Evolutionary conservation across 116 monocot genomes (phyloP), one percentile per base, ranked within the genome.

Genomic region (Cymodocea nodosa): DNA sequence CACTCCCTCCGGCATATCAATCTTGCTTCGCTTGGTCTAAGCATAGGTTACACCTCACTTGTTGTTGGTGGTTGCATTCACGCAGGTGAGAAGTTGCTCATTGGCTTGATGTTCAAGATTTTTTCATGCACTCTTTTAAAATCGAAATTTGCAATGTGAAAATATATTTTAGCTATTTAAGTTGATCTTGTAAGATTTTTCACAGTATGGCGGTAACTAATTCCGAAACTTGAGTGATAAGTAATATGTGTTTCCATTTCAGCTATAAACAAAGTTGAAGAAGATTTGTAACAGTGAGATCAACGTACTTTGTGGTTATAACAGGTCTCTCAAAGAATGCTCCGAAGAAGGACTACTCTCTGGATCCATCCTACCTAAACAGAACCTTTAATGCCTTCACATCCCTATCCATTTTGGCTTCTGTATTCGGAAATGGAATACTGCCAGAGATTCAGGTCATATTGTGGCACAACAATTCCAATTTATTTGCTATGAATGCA

Each of bases 1-100:
- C 92, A 92, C 70, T 92, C 92, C 0, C 82, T 92, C 50, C 77
- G 87, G 13, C 57, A 87, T 67, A 83, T 92, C 73, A 92, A 85
- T 66, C 78, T 92, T 10, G 80, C 66, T 0, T 92, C 92, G 0
- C 82, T 92, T 58, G 24, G 87, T 15, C 71, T 92, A 6, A 76
- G 78, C 68, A 60, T 92, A 10, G 87, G 87, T 55, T 92, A 92
- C 70, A 78, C 87, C 36, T 66, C 60, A 10, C 80, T 84, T 34
- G 82, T 92, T 6, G 84, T 84, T 39, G 68, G 40, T 19, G 87
- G 77, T 71, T 82, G 80, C 78, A 72, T 92, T 40, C 60, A 64
- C 60, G 82, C 84, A 80, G 92, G 87, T 84, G 6, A 30, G 37
- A 19, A 39, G 8, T 19, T 35, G 16, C 5, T 56, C 7, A 9